These are phyloP conservation scores for Candida nanaspora DNA, from an alignment of 805 yeast species.

Conservation along the genomic window DNA sequence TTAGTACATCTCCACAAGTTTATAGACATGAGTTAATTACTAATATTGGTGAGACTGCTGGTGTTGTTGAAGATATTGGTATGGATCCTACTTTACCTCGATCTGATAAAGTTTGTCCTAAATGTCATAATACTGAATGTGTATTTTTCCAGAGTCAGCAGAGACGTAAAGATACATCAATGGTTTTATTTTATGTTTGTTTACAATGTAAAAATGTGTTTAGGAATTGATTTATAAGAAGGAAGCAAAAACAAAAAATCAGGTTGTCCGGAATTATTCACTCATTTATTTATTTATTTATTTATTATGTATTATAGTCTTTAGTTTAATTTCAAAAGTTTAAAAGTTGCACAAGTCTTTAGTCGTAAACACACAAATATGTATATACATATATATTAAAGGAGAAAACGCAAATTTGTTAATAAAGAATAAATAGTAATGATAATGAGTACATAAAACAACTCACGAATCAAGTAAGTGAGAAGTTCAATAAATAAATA, in stretches of 20 bases:
- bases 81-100: conserved; percentile 97
- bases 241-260: not conserved
- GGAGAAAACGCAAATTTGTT: too few species aligned
- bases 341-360: too few species aligned
- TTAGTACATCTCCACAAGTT: conserved; percentile 81
- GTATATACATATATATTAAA: too few species aligned
- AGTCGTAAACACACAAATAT: too few species aligned
- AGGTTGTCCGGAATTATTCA: too few species aligned
- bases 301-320: too few species aligned
- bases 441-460: too few species aligned
- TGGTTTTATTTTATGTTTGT: conserved; percentile 93
- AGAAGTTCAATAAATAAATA: too few species aligned
- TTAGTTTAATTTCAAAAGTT: too few species aligned
- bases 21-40: conserved; percentile 90
- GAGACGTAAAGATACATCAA: conserved; percentile 87
- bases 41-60: conserved; percentile 92
- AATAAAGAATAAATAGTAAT: too few species aligned
- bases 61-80: conserved; percentile 93
- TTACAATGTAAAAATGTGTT: conserved; percentile 76
- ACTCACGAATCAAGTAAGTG: too few species aligned
- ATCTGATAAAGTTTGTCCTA: conserved; percentile 89
- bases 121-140: conserved; percentile 80
- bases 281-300: too few species aligned
- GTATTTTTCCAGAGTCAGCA: conserved; percentile 98
- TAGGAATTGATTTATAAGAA: conserved; percentile 18